Conservation (phyloP, 2,329 filamentous ascomycete genomes). For the Phaeosphaeria sp. region DNA sequence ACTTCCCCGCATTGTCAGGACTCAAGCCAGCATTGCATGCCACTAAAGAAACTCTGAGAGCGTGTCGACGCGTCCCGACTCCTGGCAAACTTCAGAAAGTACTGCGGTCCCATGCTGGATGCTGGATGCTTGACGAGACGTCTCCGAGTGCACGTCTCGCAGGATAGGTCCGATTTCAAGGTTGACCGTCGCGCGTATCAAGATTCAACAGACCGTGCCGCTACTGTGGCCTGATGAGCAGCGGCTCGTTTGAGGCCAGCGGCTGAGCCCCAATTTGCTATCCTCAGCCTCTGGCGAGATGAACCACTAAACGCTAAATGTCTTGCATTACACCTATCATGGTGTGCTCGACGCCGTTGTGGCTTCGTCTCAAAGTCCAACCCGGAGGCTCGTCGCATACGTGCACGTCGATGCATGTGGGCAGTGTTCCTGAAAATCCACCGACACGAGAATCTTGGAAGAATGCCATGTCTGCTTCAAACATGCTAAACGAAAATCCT, state of each 20-base stretch:
- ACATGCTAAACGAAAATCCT: not conserved
- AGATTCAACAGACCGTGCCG: not conserved
- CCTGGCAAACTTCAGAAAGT: too few relatives aligned
- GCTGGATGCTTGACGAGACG: not conserved
- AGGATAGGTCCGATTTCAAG: not conserved
- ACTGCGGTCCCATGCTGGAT: not conserved
- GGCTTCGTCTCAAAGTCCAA: not conserved
- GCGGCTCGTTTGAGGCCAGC: conserved; percentile 11
- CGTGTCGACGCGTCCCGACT: not conserved
- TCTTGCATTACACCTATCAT: not conserved
- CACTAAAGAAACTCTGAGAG: not conserved
- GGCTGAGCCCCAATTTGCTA: conserved; percentile 27
- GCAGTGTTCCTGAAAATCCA: not conserved
- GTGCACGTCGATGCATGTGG: not conserved
- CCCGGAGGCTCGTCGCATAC: not conserved
- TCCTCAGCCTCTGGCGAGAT: conserved; percentile 15
- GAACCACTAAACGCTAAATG: conserved; percentile 1
- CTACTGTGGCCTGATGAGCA: conserved; percentile 4
- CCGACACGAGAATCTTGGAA: not conserved
- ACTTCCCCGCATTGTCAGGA: conserved; percentile 46
- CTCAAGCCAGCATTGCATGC: conserved; percentile 10
- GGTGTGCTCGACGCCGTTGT: not conserved
- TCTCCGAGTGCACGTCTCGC: not conserved
- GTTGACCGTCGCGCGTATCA: conserved; percentile 1
- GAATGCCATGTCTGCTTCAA: conserved; percentile 1